These are phyloP conservation scores for Leptographium radiaticola DNA, from an alignment of 2,329 filamentous ascomycete genomes.

Conservation along the genomic window DNA sequence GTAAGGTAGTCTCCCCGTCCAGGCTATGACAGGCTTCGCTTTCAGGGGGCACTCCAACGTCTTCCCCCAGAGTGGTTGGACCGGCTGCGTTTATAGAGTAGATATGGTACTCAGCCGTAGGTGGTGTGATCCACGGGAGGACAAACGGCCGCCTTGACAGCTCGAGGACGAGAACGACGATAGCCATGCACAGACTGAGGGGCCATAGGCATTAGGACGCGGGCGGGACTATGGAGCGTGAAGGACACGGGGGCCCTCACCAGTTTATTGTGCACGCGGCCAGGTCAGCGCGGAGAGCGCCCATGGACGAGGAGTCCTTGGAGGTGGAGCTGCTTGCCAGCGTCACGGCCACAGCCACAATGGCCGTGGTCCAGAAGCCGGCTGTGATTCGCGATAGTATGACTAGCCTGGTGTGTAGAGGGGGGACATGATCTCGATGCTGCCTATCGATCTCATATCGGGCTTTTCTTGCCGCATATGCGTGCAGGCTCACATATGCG, in stretches of 20 bases:
- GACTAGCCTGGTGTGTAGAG: conserved; percentile 18
- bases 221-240: not conserved
- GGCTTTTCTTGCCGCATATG: conserved; percentile 15
- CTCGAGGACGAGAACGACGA: conserved; percentile 7
- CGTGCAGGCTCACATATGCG: conserved; percentile 18
- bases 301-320: not conserved
- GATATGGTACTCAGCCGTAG: conserved; percentile 2
- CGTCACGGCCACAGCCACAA: conserved; percentile 16
- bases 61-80: conserved; percentile 9
- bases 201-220: not conserved
- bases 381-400: conserved; percentile 16
- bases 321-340: conserved; percentile 2
- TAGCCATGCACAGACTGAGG: conserved; percentile 5
- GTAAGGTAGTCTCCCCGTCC: not conserved
- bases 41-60: conserved; percentile 3
- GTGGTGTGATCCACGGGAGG: conserved; percentile 13
- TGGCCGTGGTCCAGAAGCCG: conserved; percentile 16
- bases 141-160: conserved; percentile 10
- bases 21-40: not conserved
- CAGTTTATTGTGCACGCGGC: conserved; percentile 7
- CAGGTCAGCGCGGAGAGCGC: conserved; percentile 6
- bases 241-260: not conserved
- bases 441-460: conserved; percentile 12
- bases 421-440: conserved; percentile 15
- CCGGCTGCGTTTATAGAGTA: conserved; percentile 8